These are phyloP conservation scores for Thalia dealbata DNA, from an alignment of 176 grass and related monocot species.

Conservation along the genomic window DNA sequence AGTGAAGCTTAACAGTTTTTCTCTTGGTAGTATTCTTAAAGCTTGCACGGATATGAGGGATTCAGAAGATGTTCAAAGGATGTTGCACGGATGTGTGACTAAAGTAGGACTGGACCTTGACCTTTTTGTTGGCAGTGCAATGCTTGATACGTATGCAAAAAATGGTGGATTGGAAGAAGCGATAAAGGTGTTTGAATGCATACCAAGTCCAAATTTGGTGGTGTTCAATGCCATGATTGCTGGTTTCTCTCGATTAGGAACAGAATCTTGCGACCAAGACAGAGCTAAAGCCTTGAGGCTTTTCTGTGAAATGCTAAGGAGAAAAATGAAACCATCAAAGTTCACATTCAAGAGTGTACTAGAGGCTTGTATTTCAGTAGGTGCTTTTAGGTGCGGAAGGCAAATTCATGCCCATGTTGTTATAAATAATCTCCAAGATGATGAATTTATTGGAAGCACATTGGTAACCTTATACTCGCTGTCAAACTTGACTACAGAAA, in stretches of 20 bases:
- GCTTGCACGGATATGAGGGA: conserved; percentile 37
- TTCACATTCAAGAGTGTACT: conserved; percentile 67
- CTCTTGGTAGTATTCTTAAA: conserved; percentile 51
- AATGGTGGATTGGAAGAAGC: conserved; percentile 73
- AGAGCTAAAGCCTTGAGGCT: conserved; percentile 41
- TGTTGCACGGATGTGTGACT: conserved; percentile 63
- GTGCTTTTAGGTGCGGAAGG: conserved; percentile 38
- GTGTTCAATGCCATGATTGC: conserved; percentile 83
- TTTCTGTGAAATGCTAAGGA: conserved; percentile 44
- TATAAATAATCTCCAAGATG: conserved; percentile 42
- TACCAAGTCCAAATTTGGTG: conserved; percentile 45
- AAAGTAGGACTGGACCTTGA: conserved; percentile 77
- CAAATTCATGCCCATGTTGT: conserved; percentile 65
- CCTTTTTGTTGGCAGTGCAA: conserved; percentile 55
- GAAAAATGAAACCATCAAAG: conserved; percentile 46
- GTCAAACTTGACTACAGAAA: conserved; percentile 27
- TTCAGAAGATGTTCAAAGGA: conserved; percentile 42
- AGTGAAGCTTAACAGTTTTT: conserved; percentile 46
- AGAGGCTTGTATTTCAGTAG: conserved; percentile 52
- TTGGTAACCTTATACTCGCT: conserved; percentile 56
- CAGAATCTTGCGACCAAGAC: conserved; percentile 34
- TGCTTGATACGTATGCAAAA: conserved; percentile 73
- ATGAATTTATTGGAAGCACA: conserved; percentile 47
- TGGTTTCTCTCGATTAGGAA: conserved; percentile 56
- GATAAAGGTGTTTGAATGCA: conserved; percentile 60